Evolutionary conservation across 352 stramenopile species (phyloP).

Genomic region (Globisporangium alternatum): DNA sequence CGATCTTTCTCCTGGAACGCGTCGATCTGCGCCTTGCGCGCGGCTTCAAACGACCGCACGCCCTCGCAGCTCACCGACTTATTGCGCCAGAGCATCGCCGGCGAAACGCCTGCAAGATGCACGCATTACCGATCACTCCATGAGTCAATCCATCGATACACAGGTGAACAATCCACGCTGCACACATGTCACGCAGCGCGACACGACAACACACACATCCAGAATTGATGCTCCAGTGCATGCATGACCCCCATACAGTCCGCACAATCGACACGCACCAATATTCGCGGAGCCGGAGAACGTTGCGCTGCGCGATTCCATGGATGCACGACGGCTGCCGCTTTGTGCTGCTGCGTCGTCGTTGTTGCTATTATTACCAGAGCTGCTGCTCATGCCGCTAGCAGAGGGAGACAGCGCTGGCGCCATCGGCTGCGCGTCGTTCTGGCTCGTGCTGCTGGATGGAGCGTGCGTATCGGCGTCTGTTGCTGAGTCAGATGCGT

Average conservation of each 20-base stretch:
- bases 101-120: constrained; percentile 21
- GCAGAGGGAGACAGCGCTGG: neutral
- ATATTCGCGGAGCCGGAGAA: constrained; percentile 8
- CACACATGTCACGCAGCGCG: constrained; percentile 5
- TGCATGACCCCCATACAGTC: neutral
- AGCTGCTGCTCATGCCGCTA: neutral
- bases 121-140: neutral
- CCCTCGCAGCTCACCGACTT: constrained; percentile 54
- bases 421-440: neutral
- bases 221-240: neutral
- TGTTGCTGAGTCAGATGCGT: neutral
- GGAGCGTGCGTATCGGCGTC: neutral
- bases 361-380: neutral
- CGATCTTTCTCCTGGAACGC: constrained; percentile 61
- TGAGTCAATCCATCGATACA: neutral
- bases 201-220: constrained; percentile 4
- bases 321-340: constrained; percentile 1
- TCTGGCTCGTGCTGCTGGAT: neutral
- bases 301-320: constrained; percentile 12
- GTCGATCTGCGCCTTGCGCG: constrained; percentile 70
- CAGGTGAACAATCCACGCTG: neutral
- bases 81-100: constrained; percentile 50
- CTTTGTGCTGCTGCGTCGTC: neutral
- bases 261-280: neutral
- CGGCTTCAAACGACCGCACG: constrained; percentile 63